These are phyloP conservation scores for Debaryomyces fabryi DNA, from an alignment of 1,139 yeast genomes.

Conservation along the genomic window DNA sequence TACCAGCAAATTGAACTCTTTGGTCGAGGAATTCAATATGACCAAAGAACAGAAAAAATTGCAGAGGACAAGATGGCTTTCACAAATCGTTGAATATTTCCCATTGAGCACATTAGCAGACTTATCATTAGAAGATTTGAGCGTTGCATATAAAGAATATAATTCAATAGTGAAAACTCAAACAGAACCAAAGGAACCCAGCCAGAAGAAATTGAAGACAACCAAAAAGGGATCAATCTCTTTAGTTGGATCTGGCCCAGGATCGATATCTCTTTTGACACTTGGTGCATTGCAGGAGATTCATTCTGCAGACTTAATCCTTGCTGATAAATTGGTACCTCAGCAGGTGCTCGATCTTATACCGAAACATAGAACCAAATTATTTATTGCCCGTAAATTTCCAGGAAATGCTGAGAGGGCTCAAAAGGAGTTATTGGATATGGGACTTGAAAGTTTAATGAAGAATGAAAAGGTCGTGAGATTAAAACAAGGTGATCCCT, in stretches of 20 bases:
- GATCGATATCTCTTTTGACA: constrained; percentile 79
- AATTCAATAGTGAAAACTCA: constrained; percentile 6
- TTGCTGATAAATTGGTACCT: constrained; percentile 93
- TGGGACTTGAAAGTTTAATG: constrained; percentile 66
- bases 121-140: constrained; percentile 59
- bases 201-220: constrained; percentile 7
- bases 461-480: constrained; percentile 81
- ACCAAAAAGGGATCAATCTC: constrained; percentile 59
- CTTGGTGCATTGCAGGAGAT: constrained; percentile 85
- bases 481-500: constrained; percentile 96
- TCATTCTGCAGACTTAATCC: constrained; percentile 75
- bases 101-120: constrained; percentile 69
- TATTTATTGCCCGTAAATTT: constrained; percentile 88
- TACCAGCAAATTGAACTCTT: constrained; percentile 56
- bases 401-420: constrained; percentile 98
- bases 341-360: constrained; percentile 80
- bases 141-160: constrained; percentile 35
- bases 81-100: constrained; percentile 89
- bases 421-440: constrained; percentile 74
- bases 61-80: constrained; percentile 79
- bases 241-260: constrained; percentile 94
- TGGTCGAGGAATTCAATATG: constrained; percentile 64
- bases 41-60: constrained; percentile 53
- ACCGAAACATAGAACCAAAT: constrained; percentile 66
- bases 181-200: constrained; percentile 8